These are phyloP conservation scores for Neurospora africana DNA, from an alignment of 495 filamentous ascomycete species.

Conservation along the genomic window DNA sequence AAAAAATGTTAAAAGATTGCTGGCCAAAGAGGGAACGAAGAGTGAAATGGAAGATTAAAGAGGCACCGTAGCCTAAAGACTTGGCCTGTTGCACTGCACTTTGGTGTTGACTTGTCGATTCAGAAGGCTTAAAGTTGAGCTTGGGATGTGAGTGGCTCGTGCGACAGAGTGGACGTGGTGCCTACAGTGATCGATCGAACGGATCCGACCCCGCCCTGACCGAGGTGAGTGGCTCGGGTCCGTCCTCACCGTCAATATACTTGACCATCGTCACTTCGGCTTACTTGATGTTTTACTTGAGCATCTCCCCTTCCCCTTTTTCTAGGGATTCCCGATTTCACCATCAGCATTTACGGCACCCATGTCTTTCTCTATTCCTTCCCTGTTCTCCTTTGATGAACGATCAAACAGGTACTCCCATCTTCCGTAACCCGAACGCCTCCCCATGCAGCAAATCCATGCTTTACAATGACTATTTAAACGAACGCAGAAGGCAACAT, in stretches of 20 bases:
- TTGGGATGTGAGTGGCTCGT: background rate
- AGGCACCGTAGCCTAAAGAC: background rate
- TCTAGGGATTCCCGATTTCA: background rate
- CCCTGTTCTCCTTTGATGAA: background rate
- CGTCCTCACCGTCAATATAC: background rate
- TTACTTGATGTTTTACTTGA: background rate
- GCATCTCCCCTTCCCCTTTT: background rate
- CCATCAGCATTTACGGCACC: background rate
- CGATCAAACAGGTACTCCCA: background rate
- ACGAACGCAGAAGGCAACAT: background rate
- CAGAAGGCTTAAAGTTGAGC: background rate
- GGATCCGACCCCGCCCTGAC: background rate
- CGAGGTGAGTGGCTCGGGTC: background rate
- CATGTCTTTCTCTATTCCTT: background rate
- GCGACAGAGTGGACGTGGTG: background rate
- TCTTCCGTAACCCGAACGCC: background rate
- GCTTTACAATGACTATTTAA: background rate
- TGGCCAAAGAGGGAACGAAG: background rate
- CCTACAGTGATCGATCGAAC: background rate
- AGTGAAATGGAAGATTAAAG: background rate
- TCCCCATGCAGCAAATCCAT: background rate
- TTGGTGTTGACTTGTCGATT: background rate
- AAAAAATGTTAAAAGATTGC: background rate
- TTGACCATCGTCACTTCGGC: background rate
- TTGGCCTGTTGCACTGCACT: background rate